Evolutionary conservation across 805 yeast genomes (phyloP).

Genomic region (Metschnikowia similis): DNA sequence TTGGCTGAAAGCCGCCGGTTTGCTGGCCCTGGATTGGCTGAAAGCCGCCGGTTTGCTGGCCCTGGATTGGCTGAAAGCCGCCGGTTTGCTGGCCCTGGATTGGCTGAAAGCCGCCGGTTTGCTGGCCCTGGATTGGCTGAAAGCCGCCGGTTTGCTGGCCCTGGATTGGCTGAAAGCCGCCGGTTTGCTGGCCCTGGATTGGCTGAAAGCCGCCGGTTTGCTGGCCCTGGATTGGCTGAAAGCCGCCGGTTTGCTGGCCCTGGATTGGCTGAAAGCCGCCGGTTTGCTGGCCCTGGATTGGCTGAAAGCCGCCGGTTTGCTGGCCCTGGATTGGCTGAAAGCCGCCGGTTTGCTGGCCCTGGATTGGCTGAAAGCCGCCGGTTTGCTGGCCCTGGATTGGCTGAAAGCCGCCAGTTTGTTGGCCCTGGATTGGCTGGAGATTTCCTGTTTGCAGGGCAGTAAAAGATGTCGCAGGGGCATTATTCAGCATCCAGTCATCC

Average conservation of each 20-base stretch:
- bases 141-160: not conserved
- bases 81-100: constrained; percentile 4
- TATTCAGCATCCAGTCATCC: constrained; percentile 18
- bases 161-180: not conserved
- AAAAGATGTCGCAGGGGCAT: constrained; percentile 22
- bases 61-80: constrained; percentile 16
- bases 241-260: constrained; percentile 34
- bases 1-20: not conserved
- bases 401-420: constrained; percentile 15
- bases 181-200: constrained; percentile 20
- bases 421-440: not conserved
- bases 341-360: not conserved
- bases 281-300: constrained; percentile 32
- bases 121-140: constrained; percentile 22
- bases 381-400: constrained; percentile 5
- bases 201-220: constrained; percentile 12
- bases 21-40: constrained; percentile 14
- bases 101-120: constrained; percentile 35
- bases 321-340: not conserved
- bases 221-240: constrained; percentile 21
- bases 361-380: constrained; percentile 18
- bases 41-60: constrained; percentile 10
- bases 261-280: constrained; percentile 28
- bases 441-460: constrained; percentile 39
- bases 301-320: not conserved